Base-by-base conservation (phyloP, 208 protist genomes). In the Wallacemonas rigidus region DNA sequence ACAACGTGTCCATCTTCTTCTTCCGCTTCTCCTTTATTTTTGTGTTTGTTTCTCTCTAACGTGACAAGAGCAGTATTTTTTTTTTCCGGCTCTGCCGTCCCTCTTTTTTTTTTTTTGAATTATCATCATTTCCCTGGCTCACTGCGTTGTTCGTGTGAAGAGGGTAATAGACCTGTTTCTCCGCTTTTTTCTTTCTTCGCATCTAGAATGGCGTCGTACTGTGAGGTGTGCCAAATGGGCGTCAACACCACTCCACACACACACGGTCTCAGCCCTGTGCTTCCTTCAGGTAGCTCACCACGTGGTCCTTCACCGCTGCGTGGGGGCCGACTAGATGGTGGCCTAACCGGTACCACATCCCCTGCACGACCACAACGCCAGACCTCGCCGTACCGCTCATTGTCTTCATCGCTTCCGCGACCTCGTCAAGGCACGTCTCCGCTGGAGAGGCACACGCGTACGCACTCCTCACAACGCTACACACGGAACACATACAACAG, bases 161-260 rank as follows among this genome's bases (percentile, higher is more conserved):
- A 26, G 26, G 26, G 26, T 26, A 26, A 26, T 26, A 26, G 26
- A 26, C 26, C 26, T 26, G 26, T 26, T 26, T 26, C 26, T 26
- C 26, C 26, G 26, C 26, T 26, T 26, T 26, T 26, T 26, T 26
- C 26, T 26, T 26, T 26, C 26, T 26, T 26, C 26, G 26, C 26
- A 26, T 26, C 26, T 6, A 50, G 12, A 50, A 95, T 95, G 90
- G 70, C 86, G 17, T 93, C 90, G 4, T 95, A 95, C 83, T 95
- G 90, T 67, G 86, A 90, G 36, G 86, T 92, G 15, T 95, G 90
- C 60, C 86, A 80, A 50, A 4, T 62, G 7, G 75, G 80, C 0
- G 64, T 83, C 8, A 90, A 74, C 68, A 65, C 78, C 45, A 45
- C 72, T 0, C 80, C 84, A 3, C 86, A 90, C 57, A 45, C 75